Evolutionary conservation across 2,329 filamentous ascomycete genomes (phyloP), one percentile per base, ranked within the genome.

Genomic region (Taxawa tesnikishii): DNA sequence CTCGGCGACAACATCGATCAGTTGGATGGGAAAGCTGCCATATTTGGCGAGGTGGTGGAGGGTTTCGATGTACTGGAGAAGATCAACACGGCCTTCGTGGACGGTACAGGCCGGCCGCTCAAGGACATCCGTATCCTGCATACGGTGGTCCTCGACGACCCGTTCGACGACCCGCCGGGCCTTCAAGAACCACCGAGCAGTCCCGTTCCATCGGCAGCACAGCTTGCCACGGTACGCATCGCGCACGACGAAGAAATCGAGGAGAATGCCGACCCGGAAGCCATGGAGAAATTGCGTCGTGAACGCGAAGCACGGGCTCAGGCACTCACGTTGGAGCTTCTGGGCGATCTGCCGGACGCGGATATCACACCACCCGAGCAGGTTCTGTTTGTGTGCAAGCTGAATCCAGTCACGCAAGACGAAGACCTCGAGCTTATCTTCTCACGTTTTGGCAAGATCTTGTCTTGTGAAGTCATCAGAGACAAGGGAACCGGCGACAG

Each of bases 281-380:
- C 79, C 14, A 66, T 77, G 44, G 88, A 96, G 54, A 82, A 76
- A 56, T 62, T 79, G 29, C 76, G 88, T 31, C 74, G 85, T 39
- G 85, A 96, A 53, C 73, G 84, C 16, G 90, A 98, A 55, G 90
- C 90, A 5, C 75, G 87, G 39, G 88, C 88, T 1, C 90, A 96
- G 56, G 90, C 90, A 1, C 63, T 98, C 48, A 96, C 88, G 2
- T 68, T 98, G 29, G 90, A 98, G 61, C 92, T 98, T 77, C 90
- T 98, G 59, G 90, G 90, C 26, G 90, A 98, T 54, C 64, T 98
- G 37, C 90, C 90, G 4, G 98, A 94, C 56, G 90, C 90, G 37
- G 90, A 98, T 58, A 87, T 98, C 46, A 92, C 88, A 47, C 90
- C 90, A 4, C 90, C 90, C 0, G 90, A 98, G 60, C 96, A 98